Base-by-base conservation (phyloP, 2,329 filamentous ascomycete species). In the Cordyceps pruinosa region DNA sequence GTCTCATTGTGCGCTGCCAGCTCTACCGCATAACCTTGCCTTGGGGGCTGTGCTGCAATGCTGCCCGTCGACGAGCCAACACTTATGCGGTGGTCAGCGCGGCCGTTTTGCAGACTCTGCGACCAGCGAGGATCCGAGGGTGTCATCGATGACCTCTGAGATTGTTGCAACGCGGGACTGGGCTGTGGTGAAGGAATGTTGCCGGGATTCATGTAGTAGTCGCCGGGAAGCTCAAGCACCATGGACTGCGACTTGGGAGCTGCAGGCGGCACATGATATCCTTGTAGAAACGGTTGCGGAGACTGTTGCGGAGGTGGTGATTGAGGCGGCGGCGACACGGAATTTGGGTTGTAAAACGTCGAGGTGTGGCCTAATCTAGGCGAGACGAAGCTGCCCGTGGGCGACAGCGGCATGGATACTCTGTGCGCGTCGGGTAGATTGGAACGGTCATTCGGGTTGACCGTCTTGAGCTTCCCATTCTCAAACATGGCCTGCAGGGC, bases 401-500 rank as follows among this genome's bases (percentile, higher is more conserved):
- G 55, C n/a, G 55, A 56, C 17, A 50, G 45, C 17, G 54, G 54
- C 15, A n/a, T 49, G 10, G 45, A 45, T 7, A 17, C 54, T 30
- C 45, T 41, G 26, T 42, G 32, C 7, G 23, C 23, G 25, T 37
- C 30, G 10, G 47, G 28, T 23, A 32, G 37, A 17, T 66, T n/a
- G 2, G 77, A 75, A 9, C 77, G 72, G 64, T 81, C 78, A 61
- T 75, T 77, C 6, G 77, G 79, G 64, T 81, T 78, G 61, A 82
- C 67, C 0, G 84, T 88, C 71, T 76, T 83, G 59, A 88, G 73
- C 64, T 74, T 80, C 47, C 85, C 85, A 60, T 85, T 75, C 63
- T 86, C 78, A 65, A 87, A 82, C 84, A 89, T 87, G 56, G 82
- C 85, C 42, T 82, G 80, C 49, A 89, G 73, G 19, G 82, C 76